phyloP scores from a whole-genome alignment of 345 rosid species.

The Excoecaria cochinchinensis region DNA sequence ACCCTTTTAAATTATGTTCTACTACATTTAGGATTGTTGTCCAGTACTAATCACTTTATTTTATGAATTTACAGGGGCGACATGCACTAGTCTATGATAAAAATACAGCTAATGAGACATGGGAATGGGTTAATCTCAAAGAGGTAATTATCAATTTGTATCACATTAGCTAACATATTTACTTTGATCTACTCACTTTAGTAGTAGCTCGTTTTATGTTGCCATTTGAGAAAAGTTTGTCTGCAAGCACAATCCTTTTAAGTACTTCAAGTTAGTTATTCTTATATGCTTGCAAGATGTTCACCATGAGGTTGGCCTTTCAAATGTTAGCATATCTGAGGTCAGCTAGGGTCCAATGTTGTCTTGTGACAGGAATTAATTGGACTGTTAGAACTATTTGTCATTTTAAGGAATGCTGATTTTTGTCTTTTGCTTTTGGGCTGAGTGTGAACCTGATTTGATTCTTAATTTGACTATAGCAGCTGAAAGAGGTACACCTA shows the following conservation, averaged over 20 bases:
- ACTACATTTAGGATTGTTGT: background rate
- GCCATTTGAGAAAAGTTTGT: conserved; percentile 3
- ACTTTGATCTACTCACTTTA: background rate
- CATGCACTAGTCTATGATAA: conserved; percentile 93
- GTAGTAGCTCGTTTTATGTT: background rate
- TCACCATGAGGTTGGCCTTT: background rate
- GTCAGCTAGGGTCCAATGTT: background rate
- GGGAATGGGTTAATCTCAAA: conserved; percentile 97
- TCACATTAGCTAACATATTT: background rate
- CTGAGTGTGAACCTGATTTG: background rate
- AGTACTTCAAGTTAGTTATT: background rate
- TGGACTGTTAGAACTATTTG: conserved; percentile 9
- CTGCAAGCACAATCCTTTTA: background rate
- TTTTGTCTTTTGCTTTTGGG: background rate
- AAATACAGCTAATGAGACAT: conserved; percentile 58
- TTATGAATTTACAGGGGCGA: conserved; percentile 58
- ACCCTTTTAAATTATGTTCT: background rate
- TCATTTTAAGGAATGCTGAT: background rate
- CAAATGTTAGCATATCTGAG: background rate
- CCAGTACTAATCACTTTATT: conserved; percentile 8
- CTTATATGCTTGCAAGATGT: background rate
- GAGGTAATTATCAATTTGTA: conserved; percentile 49
- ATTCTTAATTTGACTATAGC: background rate
- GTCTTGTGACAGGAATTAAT: background rate
- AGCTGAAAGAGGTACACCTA: background rate